Evolutionary conservation across 202 grass and related monocot genomes (phyloP).

Genomic region (Panicum hallii): DNA sequence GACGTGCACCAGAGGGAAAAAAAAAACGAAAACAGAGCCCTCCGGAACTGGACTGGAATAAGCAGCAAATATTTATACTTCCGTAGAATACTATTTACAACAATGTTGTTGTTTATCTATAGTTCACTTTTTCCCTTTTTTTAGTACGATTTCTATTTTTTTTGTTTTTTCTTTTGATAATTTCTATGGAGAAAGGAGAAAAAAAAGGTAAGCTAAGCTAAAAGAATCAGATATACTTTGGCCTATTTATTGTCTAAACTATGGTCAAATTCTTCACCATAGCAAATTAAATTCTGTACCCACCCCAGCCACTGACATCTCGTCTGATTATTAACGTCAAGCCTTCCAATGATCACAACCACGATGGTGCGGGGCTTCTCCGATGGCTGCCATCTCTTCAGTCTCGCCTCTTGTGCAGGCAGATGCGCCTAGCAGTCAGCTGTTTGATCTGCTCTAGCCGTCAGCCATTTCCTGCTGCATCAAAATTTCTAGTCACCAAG

Average conservation of each 20-base stretch:
- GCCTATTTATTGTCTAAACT: slow-evolving; percentile 62
- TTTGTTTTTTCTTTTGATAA: not conserved
- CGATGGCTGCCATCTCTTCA: not conserved
- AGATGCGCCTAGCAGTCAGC: not conserved
- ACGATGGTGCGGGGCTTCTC: slow-evolving; percentile 22
- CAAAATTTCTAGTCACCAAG: slow-evolving; percentile 17
- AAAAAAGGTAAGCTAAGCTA: slow-evolving; percentile 39
- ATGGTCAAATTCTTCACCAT: slow-evolving; percentile 55
- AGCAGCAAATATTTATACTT: slow-evolving; percentile 41
- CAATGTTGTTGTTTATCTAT: not conserved
- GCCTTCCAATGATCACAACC: slow-evolving; percentile 8
- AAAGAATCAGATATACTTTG: slow-evolving; percentile 59
- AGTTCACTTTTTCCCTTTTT: not conserved
- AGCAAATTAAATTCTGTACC: slow-evolving; percentile 52
- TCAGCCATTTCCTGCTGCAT: not conserved
- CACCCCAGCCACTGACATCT: not conserved
- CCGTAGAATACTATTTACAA: slow-evolving; percentile 58
- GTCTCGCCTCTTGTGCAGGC: not conserved
- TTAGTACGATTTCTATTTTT: not conserved
- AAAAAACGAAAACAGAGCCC: not conserved
- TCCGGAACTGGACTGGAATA: not conserved
- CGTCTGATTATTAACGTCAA: not conserved
- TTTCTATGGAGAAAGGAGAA: not conserved
- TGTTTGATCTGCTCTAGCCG: slow-evolving; percentile 12
- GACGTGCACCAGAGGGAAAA: not conserved